Base-by-base conservation (phyloP, 441 rosid species). In the Syzygium malaccense region DNA sequence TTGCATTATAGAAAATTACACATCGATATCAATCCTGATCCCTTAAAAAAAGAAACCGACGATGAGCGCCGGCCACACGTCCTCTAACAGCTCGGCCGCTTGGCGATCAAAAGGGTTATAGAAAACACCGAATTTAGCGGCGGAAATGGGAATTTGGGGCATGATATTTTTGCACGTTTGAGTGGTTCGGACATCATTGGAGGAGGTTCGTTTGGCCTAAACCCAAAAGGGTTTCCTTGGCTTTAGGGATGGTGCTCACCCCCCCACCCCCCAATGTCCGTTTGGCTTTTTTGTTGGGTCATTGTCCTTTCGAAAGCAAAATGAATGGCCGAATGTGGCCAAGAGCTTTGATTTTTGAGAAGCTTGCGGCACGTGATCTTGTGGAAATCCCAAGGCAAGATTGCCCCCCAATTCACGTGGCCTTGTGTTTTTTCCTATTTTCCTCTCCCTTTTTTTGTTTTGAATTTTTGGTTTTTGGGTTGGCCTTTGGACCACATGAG, bases 11-110 rank as follows among this genome's bases (percentile, higher is more conserved):
- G 30, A 62, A 62, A 62, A 62, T 68, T 3, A 5, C 28, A 20
- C 80, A 37, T 20, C 49, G 13, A 71, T 20, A 23, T 41, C 17
- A 1, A 71, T 71, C 80, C 20, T 18, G 20, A 37, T 37, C 28
- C 28, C 4, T 68, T 9, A 33, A 1, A 33, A 33, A 3, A 23
- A 19, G 20, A 33, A 19, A 19, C 14, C 4, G 10, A 18, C 30
- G 2, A 5, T 9, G 0, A 1, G 7, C 4, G 14, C 1, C 6
- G 25, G 48, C 4, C 4, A 33, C 28, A 20, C 20, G 7, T 71
- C 48, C 49, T 37, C 15, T 28, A 33, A 41, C 6, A 19, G 79
- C 4, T 3, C 14, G 4, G 45, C 45, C 0, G 7, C 45, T 4
- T 32, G 25, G 48, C 48, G 14, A 33, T 68, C 5, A 5, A 68